These are phyloP conservation scores for Strobilomyces dryophilus DNA, from an alignment of 768 basidiomycete species.

Conservation along the genomic window DNA sequence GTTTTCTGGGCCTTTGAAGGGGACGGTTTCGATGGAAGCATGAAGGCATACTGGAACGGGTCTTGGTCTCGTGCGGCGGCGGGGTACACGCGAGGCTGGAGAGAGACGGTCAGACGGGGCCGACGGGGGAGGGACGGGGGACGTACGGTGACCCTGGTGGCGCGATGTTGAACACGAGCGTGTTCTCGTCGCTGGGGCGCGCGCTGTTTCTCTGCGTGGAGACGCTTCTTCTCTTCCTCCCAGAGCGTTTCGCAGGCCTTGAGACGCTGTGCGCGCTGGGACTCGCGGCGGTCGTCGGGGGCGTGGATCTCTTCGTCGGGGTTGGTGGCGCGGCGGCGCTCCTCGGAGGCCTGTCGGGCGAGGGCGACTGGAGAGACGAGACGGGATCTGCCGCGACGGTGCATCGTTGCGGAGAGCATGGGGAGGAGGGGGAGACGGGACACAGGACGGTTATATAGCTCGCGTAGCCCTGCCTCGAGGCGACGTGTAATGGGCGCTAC, in stretches of 20 bases:
- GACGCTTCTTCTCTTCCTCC: conserved; percentile 42
- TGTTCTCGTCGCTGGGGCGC: conserved; percentile 34
- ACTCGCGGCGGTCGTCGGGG: conserved; percentile 44
- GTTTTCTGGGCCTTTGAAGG: conserved; percentile 16
- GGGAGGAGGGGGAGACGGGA: neutral
- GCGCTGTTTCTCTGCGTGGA: conserved; percentile 37
- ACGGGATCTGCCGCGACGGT: conserved; percentile 40
- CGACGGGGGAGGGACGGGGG: neutral
- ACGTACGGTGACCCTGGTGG: conserved; percentile 17
- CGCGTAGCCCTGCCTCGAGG: conserved; percentile 15
- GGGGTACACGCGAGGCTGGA: conserved; percentile 17
- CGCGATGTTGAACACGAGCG: conserved; percentile 13
- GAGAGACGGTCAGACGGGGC: conserved; percentile 1
- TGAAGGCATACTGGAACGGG: conserved; percentile 33
- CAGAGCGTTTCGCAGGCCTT: conserved; percentile 45
- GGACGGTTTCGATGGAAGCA: conserved; percentile 23
- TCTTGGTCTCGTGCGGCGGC: conserved; percentile 18
- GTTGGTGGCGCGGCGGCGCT: conserved; percentile 31
- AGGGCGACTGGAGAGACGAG: conserved; percentile 40
- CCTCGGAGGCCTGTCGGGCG: conserved; percentile 41
- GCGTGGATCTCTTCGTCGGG: conserved; percentile 66
- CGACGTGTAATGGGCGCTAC: neutral
- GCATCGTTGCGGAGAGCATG: conserved; percentile 27
- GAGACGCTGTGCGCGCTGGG: conserved; percentile 38
- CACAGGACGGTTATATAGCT: neutral